phyloP scores from a whole-genome alignment of 192 early-diverging fungal species.

The Neocallimastix lanati region DNA sequence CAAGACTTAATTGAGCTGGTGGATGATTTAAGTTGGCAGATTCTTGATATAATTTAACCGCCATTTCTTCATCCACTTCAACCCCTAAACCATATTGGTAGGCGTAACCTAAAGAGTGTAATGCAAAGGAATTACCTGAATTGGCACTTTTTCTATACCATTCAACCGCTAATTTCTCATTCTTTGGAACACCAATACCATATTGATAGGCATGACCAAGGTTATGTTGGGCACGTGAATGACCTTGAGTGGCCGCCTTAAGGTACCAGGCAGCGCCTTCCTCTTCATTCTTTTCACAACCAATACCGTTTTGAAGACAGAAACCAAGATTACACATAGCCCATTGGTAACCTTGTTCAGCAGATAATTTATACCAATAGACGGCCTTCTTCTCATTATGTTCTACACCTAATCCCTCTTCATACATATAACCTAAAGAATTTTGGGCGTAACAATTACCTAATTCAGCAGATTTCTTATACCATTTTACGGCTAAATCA shows the following conservation, averaged over 20 bases:
- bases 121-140: too few relatives aligned
- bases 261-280: constrained; percentile 36
- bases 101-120: too few relatives aligned
- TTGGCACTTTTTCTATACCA: too few relatives aligned
- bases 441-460: too few relatives aligned
- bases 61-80: too few relatives aligned
- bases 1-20: constrained; percentile 32
- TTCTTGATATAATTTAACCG: too few relatives aligned
- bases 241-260: constrained; percentile 27
- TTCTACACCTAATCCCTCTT: constrained; percentile 53
- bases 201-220: constrained; percentile 23
- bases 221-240: constrained; percentile 29
- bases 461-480: constrained; percentile 14
- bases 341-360: constrained; percentile 38
- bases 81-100: too few relatives aligned
- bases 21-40: constrained; percentile 29
- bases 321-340: constrained; percentile 56
- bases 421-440: constrained; percentile 61
- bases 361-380: constrained; percentile 48
- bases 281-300: constrained; percentile 18
- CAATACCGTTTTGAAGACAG: constrained; percentile 47
- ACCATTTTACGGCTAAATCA: constrained; percentile 12
- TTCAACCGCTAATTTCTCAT: too few relatives aligned
- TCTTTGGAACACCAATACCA: too few relatives aligned
- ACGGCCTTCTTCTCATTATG: constrained; percentile 28